A percentile compares a stretch with the other conserved stretches of the same genome.
These are phyloP conservation scores for Exophiala xenobiotica DNA, from an alignment of 2,329 filamentous ascomycete species.

Conservation along the genomic window DNA sequence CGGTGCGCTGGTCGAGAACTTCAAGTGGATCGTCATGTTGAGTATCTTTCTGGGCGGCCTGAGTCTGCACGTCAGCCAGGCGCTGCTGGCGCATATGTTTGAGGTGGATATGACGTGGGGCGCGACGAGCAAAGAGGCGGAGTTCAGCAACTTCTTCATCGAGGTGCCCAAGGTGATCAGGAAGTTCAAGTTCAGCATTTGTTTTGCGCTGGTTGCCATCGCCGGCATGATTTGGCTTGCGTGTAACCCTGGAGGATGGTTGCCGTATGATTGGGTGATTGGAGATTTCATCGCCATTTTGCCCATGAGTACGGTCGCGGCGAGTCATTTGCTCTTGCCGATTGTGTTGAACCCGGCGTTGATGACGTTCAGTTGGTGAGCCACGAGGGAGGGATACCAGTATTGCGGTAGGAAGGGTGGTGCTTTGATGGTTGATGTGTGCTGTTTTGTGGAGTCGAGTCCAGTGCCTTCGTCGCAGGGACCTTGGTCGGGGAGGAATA, in stretches of 20 bases:
- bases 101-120: constrained; percentile 82
- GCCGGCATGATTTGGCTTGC: constrained; percentile 52
- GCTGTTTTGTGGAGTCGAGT: too few relatives aligned
- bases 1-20: constrained; percentile 53
- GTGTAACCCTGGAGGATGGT: constrained; percentile 33
- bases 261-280: constrained; percentile 58
- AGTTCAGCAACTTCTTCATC: constrained; percentile 77
- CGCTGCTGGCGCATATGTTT: constrained; percentile 78
- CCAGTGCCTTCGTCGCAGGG: too few relatives aligned
- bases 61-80: constrained; percentile 76
- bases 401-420: neutral
- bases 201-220: constrained; percentile 46
- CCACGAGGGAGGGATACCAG: neutral
- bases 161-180: constrained; percentile 76
- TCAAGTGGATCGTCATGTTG: constrained; percentile 62
- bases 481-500: too few relatives aligned
- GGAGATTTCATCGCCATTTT: constrained; percentile 59
- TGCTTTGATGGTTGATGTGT: neutral
- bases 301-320: constrained; percentile 55
- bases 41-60: constrained; percentile 81
- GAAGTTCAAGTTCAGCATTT: constrained; percentile 65
- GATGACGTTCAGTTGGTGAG: constrained; percentile 35
- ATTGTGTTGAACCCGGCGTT: constrained; percentile 34
- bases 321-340: constrained; percentile 31
- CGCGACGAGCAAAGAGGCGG: constrained; percentile 71